Percentiles rank a stretch among this genome's conserved stretches.
Conservation (phyloP, 1,284 basidiomycete genomes). For the Kalmanozyma brasiliensis region DNA sequence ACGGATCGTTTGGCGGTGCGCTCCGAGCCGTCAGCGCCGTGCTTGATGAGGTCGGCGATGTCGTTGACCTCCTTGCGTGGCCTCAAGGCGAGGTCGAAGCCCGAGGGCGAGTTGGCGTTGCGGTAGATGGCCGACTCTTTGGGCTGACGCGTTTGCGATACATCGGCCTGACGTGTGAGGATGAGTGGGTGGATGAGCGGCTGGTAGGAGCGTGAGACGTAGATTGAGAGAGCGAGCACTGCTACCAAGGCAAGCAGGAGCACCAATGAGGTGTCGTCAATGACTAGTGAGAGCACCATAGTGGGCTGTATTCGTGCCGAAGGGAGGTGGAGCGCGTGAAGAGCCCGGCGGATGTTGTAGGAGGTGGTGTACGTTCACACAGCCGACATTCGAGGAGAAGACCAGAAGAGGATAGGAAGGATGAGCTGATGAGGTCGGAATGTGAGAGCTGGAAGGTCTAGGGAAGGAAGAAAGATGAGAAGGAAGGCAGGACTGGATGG, state of each 20-base stretch:
- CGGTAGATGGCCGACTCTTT: slow-evolving; percentile 63
- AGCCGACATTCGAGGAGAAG: too few species aligned
- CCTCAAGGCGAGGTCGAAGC: slow-evolving; percentile 61
- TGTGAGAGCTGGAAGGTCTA: too few species aligned
- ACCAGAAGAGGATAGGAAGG: too few species aligned
- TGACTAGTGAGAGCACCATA: slow-evolving; percentile 56
- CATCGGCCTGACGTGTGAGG: slow-evolving; percentile 62
- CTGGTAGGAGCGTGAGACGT: slow-evolving; percentile 51
- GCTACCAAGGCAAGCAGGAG: slow-evolving; percentile 53
- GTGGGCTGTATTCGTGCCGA: slow-evolving; percentile 10
- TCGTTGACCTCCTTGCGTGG: slow-evolving; percentile 52
- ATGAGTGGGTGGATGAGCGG: slow-evolving; percentile 66
- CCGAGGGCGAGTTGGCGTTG: slow-evolving; percentile 64
- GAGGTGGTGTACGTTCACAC: too few species aligned
- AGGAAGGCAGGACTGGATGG: neutral
- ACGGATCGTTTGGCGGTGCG: slow-evolving; percentile 25
- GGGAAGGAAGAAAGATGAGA: too few species aligned
- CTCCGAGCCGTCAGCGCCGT: slow-evolving; percentile 39
- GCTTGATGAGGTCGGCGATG: slow-evolving; percentile 47
- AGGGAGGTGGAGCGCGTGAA: neutral
- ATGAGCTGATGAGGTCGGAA: too few species aligned
- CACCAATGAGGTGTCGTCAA: slow-evolving; percentile 60
- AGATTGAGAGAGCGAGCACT: slow-evolving; percentile 46
- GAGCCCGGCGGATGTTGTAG: too few species aligned
- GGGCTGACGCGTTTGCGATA: slow-evolving; percentile 54